Conservation (phyloP, 306 rosid species). For the Acacia acuminata region DNA sequence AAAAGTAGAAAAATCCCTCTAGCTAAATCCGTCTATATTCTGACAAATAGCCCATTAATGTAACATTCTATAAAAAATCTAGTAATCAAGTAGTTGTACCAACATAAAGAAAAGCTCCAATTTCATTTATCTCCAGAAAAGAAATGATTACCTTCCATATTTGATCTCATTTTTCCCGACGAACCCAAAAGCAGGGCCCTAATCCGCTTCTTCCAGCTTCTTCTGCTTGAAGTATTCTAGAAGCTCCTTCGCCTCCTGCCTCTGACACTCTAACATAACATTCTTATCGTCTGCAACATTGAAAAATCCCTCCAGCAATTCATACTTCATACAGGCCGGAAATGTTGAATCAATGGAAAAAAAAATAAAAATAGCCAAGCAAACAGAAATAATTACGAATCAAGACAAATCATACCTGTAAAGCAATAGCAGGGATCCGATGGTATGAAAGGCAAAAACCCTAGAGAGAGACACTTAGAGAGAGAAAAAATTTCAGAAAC, state of each 20-base stretch:
- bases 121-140: not conserved
- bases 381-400: not conserved
- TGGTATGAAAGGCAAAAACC: not conserved
- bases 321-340: not conserved
- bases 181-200: constrained; percentile 81
- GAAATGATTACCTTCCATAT: constrained; percentile 70
- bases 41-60: not conserved
- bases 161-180: constrained; percentile 75
- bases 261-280: constrained; percentile 76
- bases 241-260: constrained; percentile 86
- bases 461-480: not conserved
- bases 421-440: not conserved
- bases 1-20: too few relatives aligned
- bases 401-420: constrained; percentile 9
- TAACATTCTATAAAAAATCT: not conserved
- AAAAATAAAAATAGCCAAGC: not conserved
- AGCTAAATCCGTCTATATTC: not conserved
- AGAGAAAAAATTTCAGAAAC: not conserved
- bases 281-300: constrained; percentile 43
- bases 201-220: constrained; percentile 71
- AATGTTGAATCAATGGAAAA: not conserved
- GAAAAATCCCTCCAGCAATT: not conserved
- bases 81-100: not conserved
- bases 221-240: constrained; percentile 86
- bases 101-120: constrained; percentile 19